phyloP scores from a whole-genome alignment of 1,284 basidiomycete species.

The Ceratobasidium sp. region DNA sequence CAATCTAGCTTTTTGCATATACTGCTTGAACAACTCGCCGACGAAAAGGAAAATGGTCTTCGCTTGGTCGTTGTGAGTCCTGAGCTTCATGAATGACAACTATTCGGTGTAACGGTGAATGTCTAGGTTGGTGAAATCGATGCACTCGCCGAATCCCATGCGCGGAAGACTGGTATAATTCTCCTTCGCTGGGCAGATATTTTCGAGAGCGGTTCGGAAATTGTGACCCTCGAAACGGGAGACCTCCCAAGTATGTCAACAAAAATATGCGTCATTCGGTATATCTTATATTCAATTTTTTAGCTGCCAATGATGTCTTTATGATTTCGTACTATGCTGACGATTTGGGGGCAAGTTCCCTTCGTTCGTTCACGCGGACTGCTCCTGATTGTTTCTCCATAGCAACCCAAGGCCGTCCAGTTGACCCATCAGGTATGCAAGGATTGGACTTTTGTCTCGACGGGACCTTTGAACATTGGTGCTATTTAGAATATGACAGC shows the following conservation, averaged over 20 bases:
- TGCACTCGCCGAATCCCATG: slow-evolving; percentile 52
- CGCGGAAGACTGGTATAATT: slow-evolving; percentile 55
- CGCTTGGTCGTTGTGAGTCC: slow-evolving; percentile 71
- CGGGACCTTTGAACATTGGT: neutral
- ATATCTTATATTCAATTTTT: neutral
- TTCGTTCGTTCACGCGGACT: neutral
- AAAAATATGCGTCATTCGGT: neutral
- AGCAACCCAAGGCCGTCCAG: slow-evolving; percentile 58
- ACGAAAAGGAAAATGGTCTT: slow-evolving; percentile 60
- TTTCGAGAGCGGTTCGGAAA: slow-evolving; percentile 63
- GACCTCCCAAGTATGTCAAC: slow-evolving; percentile 42
- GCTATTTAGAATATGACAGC: slow-evolving; percentile 68
- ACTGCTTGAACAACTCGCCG: slow-evolving; percentile 70
- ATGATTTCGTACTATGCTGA: slow-evolving; percentile 69
- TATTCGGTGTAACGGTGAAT: neutral
- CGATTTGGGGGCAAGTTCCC: slow-evolving; percentile 54
- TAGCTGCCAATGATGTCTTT: slow-evolving; percentile 61
- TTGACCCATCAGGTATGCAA: slow-evolving; percentile 63
- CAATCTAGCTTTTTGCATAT: slow-evolving; percentile 65
- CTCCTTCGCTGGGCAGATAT: slow-evolving; percentile 65
- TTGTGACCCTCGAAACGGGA: slow-evolving; percentile 12
- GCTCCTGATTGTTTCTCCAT: slow-evolving; percentile 19
- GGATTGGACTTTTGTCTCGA: neutral
- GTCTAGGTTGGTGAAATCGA: slow-evolving; percentile 52
- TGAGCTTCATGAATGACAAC: slow-evolving; percentile 46